A percentile compares a stretch with the other conserved stretches of the same genome.
These are phyloP conservation scores for Fomitopsis pinicola DNA, from an alignment of 1,284 basidiomycete genomes.

Conservation along the genomic window DNA sequence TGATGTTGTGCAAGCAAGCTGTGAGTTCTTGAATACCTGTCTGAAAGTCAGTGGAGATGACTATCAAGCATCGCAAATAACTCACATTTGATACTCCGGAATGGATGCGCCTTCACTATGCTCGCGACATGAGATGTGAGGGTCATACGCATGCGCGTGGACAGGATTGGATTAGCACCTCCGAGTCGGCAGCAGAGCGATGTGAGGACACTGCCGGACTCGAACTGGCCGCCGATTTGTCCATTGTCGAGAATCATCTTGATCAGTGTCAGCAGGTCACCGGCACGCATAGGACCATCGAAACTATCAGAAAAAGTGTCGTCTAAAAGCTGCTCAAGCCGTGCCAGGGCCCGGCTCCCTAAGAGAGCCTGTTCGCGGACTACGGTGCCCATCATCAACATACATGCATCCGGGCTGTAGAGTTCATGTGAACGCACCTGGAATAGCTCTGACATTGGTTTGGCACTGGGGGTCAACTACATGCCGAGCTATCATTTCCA, in stretches of 20 bases:
- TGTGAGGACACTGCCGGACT: background rate
- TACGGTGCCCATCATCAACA: background rate
- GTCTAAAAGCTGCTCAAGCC: background rate
- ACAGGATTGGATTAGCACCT: background rate
- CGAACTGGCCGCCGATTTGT: background rate
- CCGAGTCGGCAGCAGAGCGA: background rate
- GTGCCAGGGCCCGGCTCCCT: background rate
- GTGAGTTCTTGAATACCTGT: background rate
- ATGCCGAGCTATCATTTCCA: background rate
- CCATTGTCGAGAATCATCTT: background rate
- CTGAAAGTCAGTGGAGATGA: background rate
- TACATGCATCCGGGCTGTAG: too few relatives aligned
- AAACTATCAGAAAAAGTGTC: background rate
- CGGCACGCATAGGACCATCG: too few relatives aligned
- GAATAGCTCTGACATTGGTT: too few relatives aligned
- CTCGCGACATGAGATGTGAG: background rate
- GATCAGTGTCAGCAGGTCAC: background rate
- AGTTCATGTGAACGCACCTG: background rate
- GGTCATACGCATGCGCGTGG: background rate
- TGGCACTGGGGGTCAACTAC: too few relatives aligned
- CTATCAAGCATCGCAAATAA: background rate
- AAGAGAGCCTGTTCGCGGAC: background rate
- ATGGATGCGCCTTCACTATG: background rate
- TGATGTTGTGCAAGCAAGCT: background rate
- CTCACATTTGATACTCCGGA: background rate